These are phyloP conservation scores for Hypomontagnella monticulosa DNA, from an alignment of 495 filamentous ascomycete genomes.

Conservation along the genomic window DNA sequence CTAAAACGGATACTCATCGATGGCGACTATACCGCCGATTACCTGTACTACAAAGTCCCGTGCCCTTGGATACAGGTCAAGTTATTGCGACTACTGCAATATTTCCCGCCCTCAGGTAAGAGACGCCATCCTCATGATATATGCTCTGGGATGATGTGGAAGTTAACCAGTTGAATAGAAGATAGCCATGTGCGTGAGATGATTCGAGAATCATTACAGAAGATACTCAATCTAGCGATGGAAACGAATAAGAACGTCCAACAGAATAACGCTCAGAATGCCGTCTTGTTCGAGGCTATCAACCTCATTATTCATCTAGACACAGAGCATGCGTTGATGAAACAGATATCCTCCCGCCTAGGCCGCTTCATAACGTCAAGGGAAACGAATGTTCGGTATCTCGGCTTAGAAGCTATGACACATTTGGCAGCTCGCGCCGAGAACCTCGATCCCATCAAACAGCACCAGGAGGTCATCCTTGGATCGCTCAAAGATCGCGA, in stretches of 20 bases:
- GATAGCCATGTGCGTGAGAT: constrained; percentile 91
- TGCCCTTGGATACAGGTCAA: constrained; percentile 99
- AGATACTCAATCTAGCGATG: constrained; percentile 88
- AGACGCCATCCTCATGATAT: constrained; percentile 8
- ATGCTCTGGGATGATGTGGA: background rate
- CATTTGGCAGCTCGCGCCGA: constrained; percentile 95
- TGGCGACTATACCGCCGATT: constrained; percentile 85
- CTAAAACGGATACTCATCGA: constrained; percentile 91
- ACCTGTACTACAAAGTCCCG: constrained; percentile 98
- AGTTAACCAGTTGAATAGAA: constrained; percentile 62
- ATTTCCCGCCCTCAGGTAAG: constrained; percentile 93
- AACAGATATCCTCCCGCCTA: constrained; percentile 92
- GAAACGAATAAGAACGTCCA: constrained; percentile 98
- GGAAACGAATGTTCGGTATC: constrained; percentile 97
- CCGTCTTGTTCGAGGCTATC: constrained; percentile 97
- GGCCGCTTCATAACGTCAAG: constrained; percentile 97
- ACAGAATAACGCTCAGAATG: constrained; percentile 99
- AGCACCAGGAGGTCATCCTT: constrained; percentile 95
- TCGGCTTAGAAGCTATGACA: constrained; percentile 97
- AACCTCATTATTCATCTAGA: constrained; percentile 99
- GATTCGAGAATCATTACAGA: constrained; percentile 90
- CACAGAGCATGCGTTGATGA: constrained; percentile 93
- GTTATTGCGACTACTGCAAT: constrained; percentile 87
- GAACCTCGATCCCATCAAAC: constrained; percentile 96
- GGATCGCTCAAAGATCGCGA: constrained; percentile 94